Evolutionary conservation across 805 yeast species (phyloP).

Genomic region (Sugiyamaella lignohabitans): DNA sequence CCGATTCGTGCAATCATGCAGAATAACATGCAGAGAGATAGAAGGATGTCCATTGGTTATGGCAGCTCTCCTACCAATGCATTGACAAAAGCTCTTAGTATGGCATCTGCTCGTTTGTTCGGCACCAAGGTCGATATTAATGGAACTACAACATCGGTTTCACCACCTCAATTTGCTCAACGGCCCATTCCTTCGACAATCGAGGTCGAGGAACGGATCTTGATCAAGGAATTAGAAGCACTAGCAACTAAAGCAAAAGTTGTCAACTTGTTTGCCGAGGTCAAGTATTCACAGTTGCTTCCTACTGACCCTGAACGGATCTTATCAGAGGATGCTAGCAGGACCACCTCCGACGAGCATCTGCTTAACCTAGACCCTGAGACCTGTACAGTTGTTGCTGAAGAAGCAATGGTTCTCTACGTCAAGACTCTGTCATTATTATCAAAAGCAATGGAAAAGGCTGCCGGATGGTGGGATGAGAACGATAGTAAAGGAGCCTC

Average conservation of each 20-base stretch:
- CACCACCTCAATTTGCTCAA: constrained; percentile 23
- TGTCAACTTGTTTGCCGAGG: constrained; percentile 80
- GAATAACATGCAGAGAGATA: not conserved
- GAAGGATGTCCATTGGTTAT: constrained; percentile 31
- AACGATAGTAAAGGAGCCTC: constrained; percentile 29
- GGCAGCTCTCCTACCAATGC: constrained; percentile 71
- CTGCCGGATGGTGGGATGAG: constrained; percentile 84
- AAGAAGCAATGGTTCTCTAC: constrained; percentile 81
- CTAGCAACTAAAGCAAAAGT: constrained; percentile 89
- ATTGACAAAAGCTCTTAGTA: constrained; percentile 74
- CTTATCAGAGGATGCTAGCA: constrained; percentile 9
- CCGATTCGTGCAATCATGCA: not conserved
- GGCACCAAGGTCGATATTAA: constrained; percentile 38
- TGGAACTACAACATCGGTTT: constrained; percentile 14
- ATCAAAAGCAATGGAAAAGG: constrained; percentile 79
- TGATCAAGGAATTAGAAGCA: constrained; percentile 48
- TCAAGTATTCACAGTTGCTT: constrained; percentile 76
- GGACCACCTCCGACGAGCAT: constrained; percentile 1
- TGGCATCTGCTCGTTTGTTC: constrained; percentile 82
- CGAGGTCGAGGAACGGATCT: constrained; percentile 25
- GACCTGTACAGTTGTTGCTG: constrained; percentile 47
- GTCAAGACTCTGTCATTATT: constrained; percentile 76
- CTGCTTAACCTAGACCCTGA: constrained; percentile 24
- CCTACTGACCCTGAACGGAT: constrained; percentile 47
- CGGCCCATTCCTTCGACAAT: constrained; percentile 17